Base-by-base conservation (phyloP, 306 rosid genomes). In the Prinsepia uniflora region DNA sequence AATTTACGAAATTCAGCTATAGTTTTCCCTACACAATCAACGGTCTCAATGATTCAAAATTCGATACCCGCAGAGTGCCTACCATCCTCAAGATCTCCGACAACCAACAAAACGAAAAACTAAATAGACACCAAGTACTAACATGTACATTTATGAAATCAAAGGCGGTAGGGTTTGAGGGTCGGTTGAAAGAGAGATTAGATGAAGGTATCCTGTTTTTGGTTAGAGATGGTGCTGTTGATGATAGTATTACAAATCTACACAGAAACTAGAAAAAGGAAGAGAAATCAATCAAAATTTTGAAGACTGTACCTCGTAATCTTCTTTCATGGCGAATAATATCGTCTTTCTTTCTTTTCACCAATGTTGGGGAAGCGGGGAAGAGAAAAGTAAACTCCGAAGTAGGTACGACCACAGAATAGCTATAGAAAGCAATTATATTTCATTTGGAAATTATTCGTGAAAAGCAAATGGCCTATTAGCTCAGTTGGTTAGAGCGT, bases 401-500 rank as follows among this genome's bases (percentile, higher is more conserved):
- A 43, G 5, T 4, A 17, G 6, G 5, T 1, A 5, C 45, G 7
- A 60, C 7, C 15, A 5, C 7, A 6, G 11, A 22, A 30, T 13
- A 2, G 2, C 3, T 10, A 0, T 5, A 12, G 10, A 17, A 11
- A 22, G 11, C 19, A 0, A 0, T 5, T 10, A 0, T 0, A 4
- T 24, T n/a, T 6, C 0, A 8, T 40, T 1, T 0, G 0, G 14
- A 2, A 6, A 5, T 0, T 6, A 1, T 0, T 2, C 1, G 0
- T 0, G 0, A 0, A 0, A 0, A 14, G 1, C 4, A 0, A n/a
- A 8, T 0, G 0, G 88, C 88, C 88, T 75, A 84, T 84, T 84
- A 81, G 88, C 85, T 86, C 86, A 82, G 86, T 17, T 81, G 88
- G 91, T 86, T 86, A 84, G 91, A 86, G 86, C 88, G 86, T 81